phyloP scores from a whole-genome alignment of 1,284 basidiomycete genomes.

The Malassezia nana region DNA sequence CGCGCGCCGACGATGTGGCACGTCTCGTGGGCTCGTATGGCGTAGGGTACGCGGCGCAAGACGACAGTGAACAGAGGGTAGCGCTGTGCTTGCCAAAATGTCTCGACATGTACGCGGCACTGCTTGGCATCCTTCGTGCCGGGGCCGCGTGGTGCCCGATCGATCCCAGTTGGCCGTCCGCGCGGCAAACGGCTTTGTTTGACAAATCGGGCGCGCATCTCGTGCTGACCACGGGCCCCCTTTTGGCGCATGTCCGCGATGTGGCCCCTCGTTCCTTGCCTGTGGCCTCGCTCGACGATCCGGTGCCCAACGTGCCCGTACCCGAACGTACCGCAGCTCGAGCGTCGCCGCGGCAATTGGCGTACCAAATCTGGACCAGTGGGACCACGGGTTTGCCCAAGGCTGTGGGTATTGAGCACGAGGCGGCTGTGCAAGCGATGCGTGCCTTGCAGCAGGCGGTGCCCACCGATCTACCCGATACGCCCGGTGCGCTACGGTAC shows the following conservation, averaged over 20 bases:
- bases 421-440: conserved; percentile 44
- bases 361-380: conserved; percentile 49
- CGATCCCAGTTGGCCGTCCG: conserved; percentile 45
- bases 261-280: background rate
- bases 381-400: conserved; percentile 50
- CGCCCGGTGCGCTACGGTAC: conserved; percentile 30
- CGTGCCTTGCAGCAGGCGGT: conserved; percentile 41
- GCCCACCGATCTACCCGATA: conserved; percentile 17
- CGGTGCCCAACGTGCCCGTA: background rate
- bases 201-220: conserved; percentile 34
- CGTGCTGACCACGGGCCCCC: conserved; percentile 20
- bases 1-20: conserved; percentile 27
- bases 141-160: conserved; percentile 50
- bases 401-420: conserved; percentile 45
- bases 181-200: conserved; percentile 44
- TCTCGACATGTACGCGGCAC: conserved; percentile 35
- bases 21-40: conserved; percentile 24
- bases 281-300: background rate
- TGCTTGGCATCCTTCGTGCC: conserved; percentile 41
- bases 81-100: conserved; percentile 41
- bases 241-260: conserved; percentile 16
- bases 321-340: conserved; percentile 2
- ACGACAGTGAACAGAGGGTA: conserved; percentile 28
- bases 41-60: conserved; percentile 22
- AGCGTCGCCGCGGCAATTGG: conserved; percentile 10